phyloP scores from a whole-genome alignment of 129 eudicot species.

The Ambrosia trifida region DNA sequence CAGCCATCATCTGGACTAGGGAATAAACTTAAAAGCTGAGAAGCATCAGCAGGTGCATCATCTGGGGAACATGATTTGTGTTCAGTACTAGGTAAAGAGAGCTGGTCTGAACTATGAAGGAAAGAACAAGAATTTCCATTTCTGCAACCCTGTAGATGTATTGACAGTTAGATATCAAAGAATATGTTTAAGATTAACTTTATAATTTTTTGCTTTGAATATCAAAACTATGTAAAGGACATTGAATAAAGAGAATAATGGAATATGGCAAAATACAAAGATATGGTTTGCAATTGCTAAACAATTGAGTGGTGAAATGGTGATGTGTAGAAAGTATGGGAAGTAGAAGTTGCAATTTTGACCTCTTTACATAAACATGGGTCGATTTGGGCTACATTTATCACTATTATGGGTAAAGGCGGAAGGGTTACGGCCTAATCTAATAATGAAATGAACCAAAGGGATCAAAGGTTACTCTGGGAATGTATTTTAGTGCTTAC shows the following conservation, averaged over 20 bases:
- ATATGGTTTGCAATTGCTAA: conserved; percentile 10
- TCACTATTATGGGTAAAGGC: no score
- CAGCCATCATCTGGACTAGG: conserved; percentile 57
- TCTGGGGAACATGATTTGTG: conserved; percentile 50
- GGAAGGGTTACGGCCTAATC: no score
- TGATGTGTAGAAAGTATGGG: no score
- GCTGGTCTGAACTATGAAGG: conserved; percentile 59
- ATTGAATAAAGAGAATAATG: not conserved
- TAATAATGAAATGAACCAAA: no score
- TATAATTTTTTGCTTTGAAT: not conserved
- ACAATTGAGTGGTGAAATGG: not conserved
- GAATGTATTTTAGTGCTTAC: not conserved
- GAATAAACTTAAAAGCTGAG: conserved; percentile 51
- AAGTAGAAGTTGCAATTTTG: no score
- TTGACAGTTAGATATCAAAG: not conserved
- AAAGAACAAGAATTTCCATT: conserved; percentile 67
- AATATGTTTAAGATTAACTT: not conserved
- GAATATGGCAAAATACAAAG: conserved; percentile 1
- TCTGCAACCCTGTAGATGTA: conserved; percentile 75
- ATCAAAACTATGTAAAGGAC: not conserved
- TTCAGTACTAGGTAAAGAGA: conserved; percentile 28
- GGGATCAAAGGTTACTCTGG: not conserved
- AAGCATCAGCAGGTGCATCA: conserved; percentile 48
- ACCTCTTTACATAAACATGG: not conserved
- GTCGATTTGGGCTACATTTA: no score